phyloP scores from a whole-genome alignment of 169 alveolate genomes.

The Cryptosporidium xiaoi region DNA sequence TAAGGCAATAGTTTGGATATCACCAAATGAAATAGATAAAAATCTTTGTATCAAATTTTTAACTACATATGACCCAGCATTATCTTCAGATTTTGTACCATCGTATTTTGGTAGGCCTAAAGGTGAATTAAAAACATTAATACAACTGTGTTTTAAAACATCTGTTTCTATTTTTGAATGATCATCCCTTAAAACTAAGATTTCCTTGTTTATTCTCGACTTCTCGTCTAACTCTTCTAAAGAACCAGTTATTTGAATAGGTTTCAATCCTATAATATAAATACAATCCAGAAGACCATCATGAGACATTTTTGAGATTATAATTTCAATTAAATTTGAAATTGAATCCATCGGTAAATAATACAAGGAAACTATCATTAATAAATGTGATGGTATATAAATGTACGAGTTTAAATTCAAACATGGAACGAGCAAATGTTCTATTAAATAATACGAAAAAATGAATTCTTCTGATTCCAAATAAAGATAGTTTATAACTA shows the following conservation, averaged over 20 bases:
- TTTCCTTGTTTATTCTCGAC: not conserved
- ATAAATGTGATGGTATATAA: constrained; percentile 33
- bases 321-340: constrained; percentile 4
- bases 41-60: constrained; percentile 14
- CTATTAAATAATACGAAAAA: constrained; percentile 35
- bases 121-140: not conserved
- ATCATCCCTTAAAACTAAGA: not conserved
- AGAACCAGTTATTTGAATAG: not conserved
- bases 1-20: constrained; percentile 57
- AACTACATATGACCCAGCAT: too few relatives aligned
- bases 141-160: not conserved
- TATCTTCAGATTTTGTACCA: too few relatives aligned
- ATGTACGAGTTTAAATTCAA: not conserved
- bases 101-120: not conserved
- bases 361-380: constrained; percentile 27
- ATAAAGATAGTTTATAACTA: constrained; percentile 10
- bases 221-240: not conserved
- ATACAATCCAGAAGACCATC: constrained; percentile 61
- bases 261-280: constrained; percentile 23
- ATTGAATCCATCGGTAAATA: constrained; percentile 17
- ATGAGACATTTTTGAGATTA: not conserved
- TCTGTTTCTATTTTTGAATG: not conserved
- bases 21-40: constrained; percentile 44
- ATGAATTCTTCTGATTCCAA: not conserved
- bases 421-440: constrained; percentile 29